Evolutionary conservation across 2,329 filamentous ascomycete species (phyloP), one percentile per base, ranked within the genome.

Genomic region (Torrubiella hemipterigena): DNA sequence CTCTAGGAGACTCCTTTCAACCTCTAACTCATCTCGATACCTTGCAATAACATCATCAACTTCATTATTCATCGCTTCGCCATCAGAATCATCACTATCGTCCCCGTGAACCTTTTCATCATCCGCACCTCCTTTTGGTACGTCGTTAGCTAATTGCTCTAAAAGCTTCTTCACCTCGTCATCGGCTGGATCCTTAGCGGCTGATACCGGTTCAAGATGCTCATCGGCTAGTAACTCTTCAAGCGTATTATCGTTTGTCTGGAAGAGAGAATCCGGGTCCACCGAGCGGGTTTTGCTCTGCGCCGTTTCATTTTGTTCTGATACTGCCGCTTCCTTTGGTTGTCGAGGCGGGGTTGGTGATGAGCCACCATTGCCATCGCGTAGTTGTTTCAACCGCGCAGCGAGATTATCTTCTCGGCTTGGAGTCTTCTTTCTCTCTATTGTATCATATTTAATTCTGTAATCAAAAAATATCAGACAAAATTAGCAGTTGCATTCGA

Each of bases 361-460:
- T 7, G 50, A 36, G 7, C 46, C 31, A 18, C 51, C 50, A 12
- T 54, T 48, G 15, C 52, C 53, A 15, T 58, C 54, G 10, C 70
- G 63, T 14, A 75, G 53, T 6, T 55, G 61, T 40, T 65, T 67
- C 27, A 75, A 55, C 15, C 70, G 59, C 3, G 61, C 61, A 3
- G 68, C 55, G 7, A 75, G 55, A 7, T 58, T 55, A 44, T 73
- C 67, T 39, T 71, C 67, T 24, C 56, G 56, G 0, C 65, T 63
- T 2, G 52, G 48, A 3, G 62, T 52, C 39, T 55, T 59, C 10
- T 50, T 52, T 7, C 59, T 48, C 38, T 64, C 58, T 32, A 66
- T 61, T 3, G 55, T 48, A 18, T 59, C 54, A 14, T 56, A 32
- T 7, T 43, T 46, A 16, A 54, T 44, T 14, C 51, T 45, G 18